A percentile compares a stretch with the other conserved stretches of the same genome.
phyloP scores from a whole-genome alignment of 768 basidiomycete genomes.

The Suillus tomentosus region DNA sequence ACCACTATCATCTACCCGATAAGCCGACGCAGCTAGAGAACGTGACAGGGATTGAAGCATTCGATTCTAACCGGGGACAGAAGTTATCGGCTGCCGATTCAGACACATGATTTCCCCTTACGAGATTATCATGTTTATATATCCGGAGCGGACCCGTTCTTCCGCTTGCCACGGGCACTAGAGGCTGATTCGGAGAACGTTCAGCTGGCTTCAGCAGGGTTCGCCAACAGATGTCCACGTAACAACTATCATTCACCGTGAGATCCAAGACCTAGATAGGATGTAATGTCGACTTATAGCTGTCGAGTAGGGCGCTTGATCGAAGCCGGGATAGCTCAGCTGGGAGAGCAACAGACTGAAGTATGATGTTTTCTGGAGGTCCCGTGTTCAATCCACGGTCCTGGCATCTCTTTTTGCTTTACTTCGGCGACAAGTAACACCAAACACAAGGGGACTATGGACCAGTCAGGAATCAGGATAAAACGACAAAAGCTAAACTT shows the following conservation, averaged over 20 bases:
- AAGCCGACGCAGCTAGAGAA: neutral
- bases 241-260: neutral
- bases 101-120: conserved; percentile 2
- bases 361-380: conserved; percentile 38
- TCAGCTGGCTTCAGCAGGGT: neutral
- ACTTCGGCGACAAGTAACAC: neutral
- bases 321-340: conserved; percentile 35
- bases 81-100: neutral
- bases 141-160: neutral
- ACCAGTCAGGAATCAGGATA: too few species aligned
- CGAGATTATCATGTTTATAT: neutral
- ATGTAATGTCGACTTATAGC: neutral
- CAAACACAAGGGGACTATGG: too few species aligned
- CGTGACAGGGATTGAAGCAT: conserved; percentile 39
- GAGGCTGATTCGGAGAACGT: neutral
- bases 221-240: conserved; percentile 3
- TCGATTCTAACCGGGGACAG: neutral
- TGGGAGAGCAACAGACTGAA: conserved; percentile 43
- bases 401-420: conserved; percentile 34
- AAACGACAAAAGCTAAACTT: neutral
- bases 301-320: neutral
- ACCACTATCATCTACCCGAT: neutral
- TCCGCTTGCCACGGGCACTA: neutral
- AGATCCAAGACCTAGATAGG: neutral
- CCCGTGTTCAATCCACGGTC: conserved; percentile 48